Percentiles rank a stretch among this genome's conserved stretches.
These are phyloP conservation scores for Acer saccharum DNA, from an alignment of 345 rosid species.

Conservation along the genomic window DNA sequence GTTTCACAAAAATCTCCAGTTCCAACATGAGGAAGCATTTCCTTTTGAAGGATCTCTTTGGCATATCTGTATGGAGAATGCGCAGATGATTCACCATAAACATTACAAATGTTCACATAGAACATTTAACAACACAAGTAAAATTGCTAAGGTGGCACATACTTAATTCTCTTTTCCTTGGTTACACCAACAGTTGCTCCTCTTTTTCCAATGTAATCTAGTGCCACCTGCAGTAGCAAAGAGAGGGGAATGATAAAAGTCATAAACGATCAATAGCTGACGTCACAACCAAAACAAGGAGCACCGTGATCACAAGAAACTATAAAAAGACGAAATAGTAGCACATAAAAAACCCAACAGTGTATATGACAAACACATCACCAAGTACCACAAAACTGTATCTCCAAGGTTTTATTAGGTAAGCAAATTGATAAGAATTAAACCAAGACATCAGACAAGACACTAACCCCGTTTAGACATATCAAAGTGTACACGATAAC, in stretches of 20 bases:
- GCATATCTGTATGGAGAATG: slow-evolving; percentile 70
- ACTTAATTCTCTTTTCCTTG: slow-evolving; percentile 94
- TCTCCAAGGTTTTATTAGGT: background rate
- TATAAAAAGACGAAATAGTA: background rate
- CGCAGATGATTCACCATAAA: slow-evolving; percentile 28
- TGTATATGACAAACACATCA: background rate
- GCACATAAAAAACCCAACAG: background rate
- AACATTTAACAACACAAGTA: slow-evolving; percentile 18
- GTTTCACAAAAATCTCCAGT: slow-evolving; percentile 91
- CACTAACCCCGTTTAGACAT: background rate
- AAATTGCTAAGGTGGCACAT: slow-evolving; percentile 37
- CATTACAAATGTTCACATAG: slow-evolving; percentile 25
- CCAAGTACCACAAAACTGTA: background rate
- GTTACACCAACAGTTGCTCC: slow-evolving; percentile 98
- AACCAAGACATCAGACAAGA: background rate
- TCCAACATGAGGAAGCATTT: slow-evolving; percentile 99
- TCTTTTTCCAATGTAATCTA: slow-evolving; percentile 95
- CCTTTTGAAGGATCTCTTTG: slow-evolving; percentile 94
- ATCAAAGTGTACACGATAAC: background rate
- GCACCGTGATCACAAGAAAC: no score
- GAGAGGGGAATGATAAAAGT: slow-evolving; percentile 5
- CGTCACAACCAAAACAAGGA: no score
- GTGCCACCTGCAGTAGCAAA: slow-evolving; percentile 72
- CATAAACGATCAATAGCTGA: background rate
- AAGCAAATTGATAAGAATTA: background rate